phyloP scores from a whole-genome alignment of 371 early-diverging fungal species.

The Mortierella sp. region DNA sequence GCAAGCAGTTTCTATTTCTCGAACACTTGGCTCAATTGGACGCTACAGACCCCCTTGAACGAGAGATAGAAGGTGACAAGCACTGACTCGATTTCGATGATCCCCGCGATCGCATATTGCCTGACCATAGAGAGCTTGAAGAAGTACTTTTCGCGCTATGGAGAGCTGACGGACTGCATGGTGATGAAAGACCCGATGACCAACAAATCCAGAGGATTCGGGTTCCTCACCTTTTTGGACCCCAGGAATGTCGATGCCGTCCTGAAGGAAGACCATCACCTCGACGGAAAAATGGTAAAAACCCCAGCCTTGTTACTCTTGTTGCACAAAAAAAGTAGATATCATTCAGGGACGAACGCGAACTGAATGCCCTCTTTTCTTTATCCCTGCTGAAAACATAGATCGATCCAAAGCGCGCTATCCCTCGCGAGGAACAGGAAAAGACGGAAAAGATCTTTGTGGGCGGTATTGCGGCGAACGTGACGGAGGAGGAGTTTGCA shows the following conservation, averaged over 20 bases:
- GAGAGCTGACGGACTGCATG: slow-evolving; percentile 78
- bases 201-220: slow-evolving; percentile 90
- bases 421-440: slow-evolving; percentile 85
- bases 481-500: slow-evolving; percentile 85
- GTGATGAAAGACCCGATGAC: slow-evolving; percentile 89
- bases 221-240: slow-evolving; percentile 88
- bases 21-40: background rate
- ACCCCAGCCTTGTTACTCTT: background rate
- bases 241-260: slow-evolving; percentile 77
- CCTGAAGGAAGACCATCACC: slow-evolving; percentile 77
- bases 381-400: slow-evolving; percentile 36
- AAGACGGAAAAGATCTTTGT: slow-evolving; percentile 93
- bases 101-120: too few relatives aligned
- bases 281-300: slow-evolving; percentile 89
- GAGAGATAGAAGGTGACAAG: too few relatives aligned
- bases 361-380: background rate
- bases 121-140: slow-evolving; percentile 80
- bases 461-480: slow-evolving; percentile 87
- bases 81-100: too few relatives aligned
- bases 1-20: slow-evolving; percentile 21
- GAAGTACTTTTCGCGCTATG: slow-evolving; percentile 82
- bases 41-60: too few relatives aligned
- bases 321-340: background rate
- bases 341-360: too few relatives aligned
- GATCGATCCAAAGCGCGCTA: slow-evolving; percentile 92